Percentiles rank a stretch among this genome's conserved stretches.
Evolutionary conservation across 805 yeast genomes (phyloP).

Genomic region (Barnettozyma vustinii): DNA sequence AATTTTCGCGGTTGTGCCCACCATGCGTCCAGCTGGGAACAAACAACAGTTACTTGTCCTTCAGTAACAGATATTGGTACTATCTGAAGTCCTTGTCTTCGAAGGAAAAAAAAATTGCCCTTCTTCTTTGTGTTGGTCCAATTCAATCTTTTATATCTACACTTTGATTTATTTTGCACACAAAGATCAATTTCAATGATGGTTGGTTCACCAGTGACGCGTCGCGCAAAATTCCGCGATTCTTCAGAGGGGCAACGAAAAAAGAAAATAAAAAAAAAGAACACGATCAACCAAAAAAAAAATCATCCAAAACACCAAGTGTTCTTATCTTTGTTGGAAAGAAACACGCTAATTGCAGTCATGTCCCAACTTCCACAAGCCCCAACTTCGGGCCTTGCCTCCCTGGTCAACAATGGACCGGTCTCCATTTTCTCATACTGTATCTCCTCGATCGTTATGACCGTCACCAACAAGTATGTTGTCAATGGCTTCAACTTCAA

Average conservation of each 20-base stretch:
- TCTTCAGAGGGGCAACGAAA: neutral
- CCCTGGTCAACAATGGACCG: conserved; percentile 42
- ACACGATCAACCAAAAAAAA: neutral
- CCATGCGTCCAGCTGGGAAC: too few relatives aligned
- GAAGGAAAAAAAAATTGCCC: too few relatives aligned
- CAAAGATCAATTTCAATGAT: too few relatives aligned
- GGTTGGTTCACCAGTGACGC: neutral
- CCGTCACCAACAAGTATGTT: conserved; percentile 94
- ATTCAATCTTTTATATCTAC: too few relatives aligned
- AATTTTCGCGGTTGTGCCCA: neutral
- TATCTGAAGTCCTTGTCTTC: too few relatives aligned
- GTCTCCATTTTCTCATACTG: conserved; percentile 82
- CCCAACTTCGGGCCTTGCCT: conserved; percentile 21
- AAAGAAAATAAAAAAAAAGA: too few relatives aligned
- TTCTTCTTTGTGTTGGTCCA: too few relatives aligned
- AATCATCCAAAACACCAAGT: neutral
- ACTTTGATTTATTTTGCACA: too few relatives aligned
- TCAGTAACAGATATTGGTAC: too few relatives aligned
- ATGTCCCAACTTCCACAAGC: conserved; percentile 20
- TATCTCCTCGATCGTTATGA: conserved; percentile 92
- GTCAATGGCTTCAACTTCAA: conserved; percentile 65
- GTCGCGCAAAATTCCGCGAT: neutral
- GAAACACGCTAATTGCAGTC: neutral
- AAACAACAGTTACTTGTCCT: too few relatives aligned
- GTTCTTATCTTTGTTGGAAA: neutral